Evolutionary conservation across 441 rosid genomes (phyloP).

Genomic region (Omphalea diandra): DNA sequence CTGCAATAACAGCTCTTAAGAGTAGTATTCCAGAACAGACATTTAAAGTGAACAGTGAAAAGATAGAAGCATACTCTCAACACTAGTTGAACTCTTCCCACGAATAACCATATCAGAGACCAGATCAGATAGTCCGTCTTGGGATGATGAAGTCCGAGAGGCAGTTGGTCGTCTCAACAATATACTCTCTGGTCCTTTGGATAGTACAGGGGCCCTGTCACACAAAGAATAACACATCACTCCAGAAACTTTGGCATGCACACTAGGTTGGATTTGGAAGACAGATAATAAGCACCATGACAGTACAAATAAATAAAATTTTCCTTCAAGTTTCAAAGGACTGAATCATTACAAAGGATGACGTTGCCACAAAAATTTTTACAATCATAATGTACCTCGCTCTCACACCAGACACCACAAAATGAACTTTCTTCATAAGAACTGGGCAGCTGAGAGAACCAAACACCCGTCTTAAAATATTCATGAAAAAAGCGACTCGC

Average conservation of each 20-base stretch:
- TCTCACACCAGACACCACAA: too few species aligned
- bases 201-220: slow-evolving; percentile 28
- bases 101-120: slow-evolving; percentile 14
- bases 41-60: not conserved
- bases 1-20: too few species aligned
- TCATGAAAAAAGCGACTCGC: too few species aligned
- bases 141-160: slow-evolving; percentile 33
- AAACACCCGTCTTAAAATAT: not conserved
- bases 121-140: slow-evolving; percentile 29
- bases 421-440: too few species aligned
- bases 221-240: not conserved
- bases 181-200: slow-evolving; percentile 32
- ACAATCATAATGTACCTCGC: too few species aligned
- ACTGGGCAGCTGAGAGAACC: not conserved
- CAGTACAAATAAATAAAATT: not conserved
- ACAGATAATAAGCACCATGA: not conserved
- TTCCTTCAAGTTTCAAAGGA: not conserved
- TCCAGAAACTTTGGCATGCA: not conserved
- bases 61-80: slow-evolving; percentile 12
- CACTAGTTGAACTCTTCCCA: slow-evolving; percentile 7
- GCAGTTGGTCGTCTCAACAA: slow-evolving; percentile 36
- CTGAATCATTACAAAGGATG: too few species aligned
- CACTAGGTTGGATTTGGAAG: not conserved
- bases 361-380: too few species aligned
- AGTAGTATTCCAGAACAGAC: not conserved